Evolutionary conservation across 768 basidiomycete species (phyloP), one percentile per base, ranked within the genome.

Genomic region (Amanita polypyramis): DNA sequence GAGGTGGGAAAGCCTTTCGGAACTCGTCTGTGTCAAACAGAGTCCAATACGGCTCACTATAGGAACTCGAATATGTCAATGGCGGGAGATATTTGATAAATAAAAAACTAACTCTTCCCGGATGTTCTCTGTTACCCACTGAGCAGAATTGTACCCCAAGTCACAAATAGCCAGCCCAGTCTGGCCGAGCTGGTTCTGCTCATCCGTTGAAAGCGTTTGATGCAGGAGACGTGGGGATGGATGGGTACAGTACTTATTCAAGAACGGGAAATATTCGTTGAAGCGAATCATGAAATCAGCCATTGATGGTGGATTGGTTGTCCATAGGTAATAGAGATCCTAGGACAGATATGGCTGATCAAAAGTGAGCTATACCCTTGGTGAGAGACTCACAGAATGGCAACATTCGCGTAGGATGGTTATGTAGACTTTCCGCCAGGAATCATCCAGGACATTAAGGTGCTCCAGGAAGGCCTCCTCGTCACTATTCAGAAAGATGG

Each of bases 181-280:
- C 11, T 53, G 33, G 23, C 55, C 40, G 21, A 65, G 40, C 11
- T 45, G 33, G 14, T 46, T 27, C 14, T 40, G 50, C 54, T 67
- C 65, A 17, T 54, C 37, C 7, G 50, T 23, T 2, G 61, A 56
- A 27, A 68, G 59, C 27, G 52, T 53, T 15, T 49, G 49, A 52
- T 63, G 59, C 40, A 66, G 64, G 15, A 59, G 55, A 11, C 55
- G 57, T 19, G 59, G 57, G 7, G 60, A 58, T 35, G 50, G 47
- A 32, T 6, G 27, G 12, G 37, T 34, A 38, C 45, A 51, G 21
- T 51, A 49, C 23, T 57, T 48, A 49, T 63, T 55, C 12, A 65
- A 52, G 38, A 60, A 56, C 8, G 64, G 66, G 45, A 69, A 65
- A 54, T 73, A 74, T 54, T 70, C 64, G 37, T 71, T 64, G 52